Percentiles rank a stretch among this genome's conserved stretches.
Conservation (phyloP, 257 asterid species). For the Schizonepeta tenuifolia region DNA sequence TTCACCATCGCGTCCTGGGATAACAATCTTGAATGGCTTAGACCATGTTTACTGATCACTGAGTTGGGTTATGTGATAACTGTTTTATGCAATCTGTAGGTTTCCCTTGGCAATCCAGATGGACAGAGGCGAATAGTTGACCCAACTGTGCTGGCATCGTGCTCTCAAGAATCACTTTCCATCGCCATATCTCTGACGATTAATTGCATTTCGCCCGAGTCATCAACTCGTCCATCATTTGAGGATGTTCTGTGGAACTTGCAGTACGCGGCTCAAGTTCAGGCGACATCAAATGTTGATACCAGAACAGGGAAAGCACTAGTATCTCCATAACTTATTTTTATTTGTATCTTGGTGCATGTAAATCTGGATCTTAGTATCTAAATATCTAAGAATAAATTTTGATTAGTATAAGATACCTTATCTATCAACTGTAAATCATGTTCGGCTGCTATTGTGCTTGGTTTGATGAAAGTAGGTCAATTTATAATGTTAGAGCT, state of each 20-base stretch:
- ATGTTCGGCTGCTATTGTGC: conserved; percentile 18
- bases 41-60: not conserved
- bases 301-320: conserved; percentile 37
- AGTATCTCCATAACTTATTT: conserved; percentile 29
- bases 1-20: not conserved
- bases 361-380: conserved; percentile 12
- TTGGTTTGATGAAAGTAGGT: not conserved
- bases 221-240: conserved; percentile 63
- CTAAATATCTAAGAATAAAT: not conserved
- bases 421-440: conserved; percentile 44
- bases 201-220: conserved; percentile 70
- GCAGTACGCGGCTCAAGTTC: conserved; percentile 75
- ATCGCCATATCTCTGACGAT: conserved; percentile 56
- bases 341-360: not conserved
- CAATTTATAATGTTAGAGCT: not conserved
- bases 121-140: conserved; percentile 53
- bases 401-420: conserved; percentile 7
- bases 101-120: conserved; percentile 50
- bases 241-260: conserved; percentile 78
- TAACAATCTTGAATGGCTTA: not conserved
- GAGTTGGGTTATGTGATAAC: not conserved
- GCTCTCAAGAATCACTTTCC: conserved; percentile 68
- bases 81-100: conserved; percentile 40
- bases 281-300: conserved; percentile 50
- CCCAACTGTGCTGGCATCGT: conserved; percentile 52